Base-by-base conservation (phyloP, 257 asterid species). In the Solanum ossicruentum region DNA sequence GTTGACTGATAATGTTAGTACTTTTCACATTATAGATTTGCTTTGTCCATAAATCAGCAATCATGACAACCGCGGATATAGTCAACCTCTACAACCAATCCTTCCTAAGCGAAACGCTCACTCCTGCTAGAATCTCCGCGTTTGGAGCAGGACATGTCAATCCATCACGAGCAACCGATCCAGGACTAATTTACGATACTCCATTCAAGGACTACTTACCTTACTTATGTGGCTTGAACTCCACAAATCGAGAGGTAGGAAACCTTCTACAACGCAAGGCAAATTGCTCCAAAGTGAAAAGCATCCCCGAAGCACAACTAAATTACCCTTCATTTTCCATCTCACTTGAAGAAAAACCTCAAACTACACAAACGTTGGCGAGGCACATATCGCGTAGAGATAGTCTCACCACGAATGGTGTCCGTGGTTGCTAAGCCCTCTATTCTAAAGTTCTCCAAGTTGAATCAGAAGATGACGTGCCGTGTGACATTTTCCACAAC, bases 281-380 rank as follows among this genome's bases (percentile, higher is more conserved):
- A 2, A 75, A 61, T 12, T 89, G 91, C 78, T 81, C 87, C 2
- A 3, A 70, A 13, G 36, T 36, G 15, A 73, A 7, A n/a, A 56
- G 82, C 18, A 58, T 86, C 17, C 70, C 85, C 0, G 89, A 88
- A 77, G 88, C 89, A 52, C 85, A 87, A 12, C 81, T 91, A 11
- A 91, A 91, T 47, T 88, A 88, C 36, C 93, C 92, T 10, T 89
- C 93, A n/a, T 85, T 91, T 12, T 45, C 90, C 2, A 16, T 90
- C 54, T 23, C 5, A 0, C 83, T 88, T 0, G 86, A 88, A 12
- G 81, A 67, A 10, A 17, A 20, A n/a, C 7, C 26, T 10, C 83
- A 70, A 5, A 72, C 26, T 89, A 89, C 77, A 77, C 89, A 3
- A 90, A 90, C 1, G 93, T 90, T 6, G 91, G 90, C 4, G 88